Conservation (phyloP, 2,329 filamentous ascomycete genomes). For the Tolypocladium ovalisporum region DNA sequence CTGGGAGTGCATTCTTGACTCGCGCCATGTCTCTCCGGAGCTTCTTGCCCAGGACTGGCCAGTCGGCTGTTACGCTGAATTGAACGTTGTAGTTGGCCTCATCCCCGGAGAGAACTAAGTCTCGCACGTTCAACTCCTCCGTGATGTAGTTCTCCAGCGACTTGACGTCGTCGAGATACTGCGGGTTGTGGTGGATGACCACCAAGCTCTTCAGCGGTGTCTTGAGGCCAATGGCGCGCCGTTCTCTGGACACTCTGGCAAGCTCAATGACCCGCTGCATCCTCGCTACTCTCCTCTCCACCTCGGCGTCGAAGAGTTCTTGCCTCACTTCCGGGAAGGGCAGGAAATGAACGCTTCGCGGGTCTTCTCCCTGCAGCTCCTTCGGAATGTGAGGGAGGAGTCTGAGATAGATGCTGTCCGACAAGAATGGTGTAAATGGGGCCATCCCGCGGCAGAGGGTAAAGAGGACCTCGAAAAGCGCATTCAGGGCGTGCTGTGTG, state of each 20-base stretch:
- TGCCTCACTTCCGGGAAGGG: conserved; percentile 79
- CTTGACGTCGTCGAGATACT: conserved; percentile 78
- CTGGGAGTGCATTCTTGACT: conserved; percentile 83
- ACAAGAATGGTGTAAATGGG: conserved; percentile 91
- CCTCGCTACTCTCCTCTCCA: conserved; percentile 75
- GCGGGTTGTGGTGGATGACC: conserved; percentile 72
- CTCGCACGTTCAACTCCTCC: conserved; percentile 84
- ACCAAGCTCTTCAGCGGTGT: conserved; percentile 82
- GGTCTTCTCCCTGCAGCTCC: conserved; percentile 56
- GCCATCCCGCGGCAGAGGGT: conserved; percentile 81
- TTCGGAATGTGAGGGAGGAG: conserved; percentile 74
- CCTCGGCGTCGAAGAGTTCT: conserved; percentile 75
- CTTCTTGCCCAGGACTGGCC: conserved; percentile 92
- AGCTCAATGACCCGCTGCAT: conserved; percentile 98
- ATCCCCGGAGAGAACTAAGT: conserved; percentile 73
- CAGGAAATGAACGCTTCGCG: conserved; percentile 85
- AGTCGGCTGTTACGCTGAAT: conserved; percentile 83
- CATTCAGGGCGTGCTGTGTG: conserved; percentile 83
- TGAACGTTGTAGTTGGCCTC: conserved; percentile 88
- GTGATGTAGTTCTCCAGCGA: conserved; percentile 80
- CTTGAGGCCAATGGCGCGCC: conserved; percentile 75
- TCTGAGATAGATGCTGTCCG: conserved; percentile 84
- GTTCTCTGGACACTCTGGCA: conserved; percentile 74
- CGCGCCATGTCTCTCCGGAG: conserved; percentile 88
- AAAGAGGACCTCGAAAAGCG: conserved; percentile 86